phyloP scores from a whole-genome alignment of 1,284 basidiomycete genomes.

The Psilocybe mexicana region DNA sequence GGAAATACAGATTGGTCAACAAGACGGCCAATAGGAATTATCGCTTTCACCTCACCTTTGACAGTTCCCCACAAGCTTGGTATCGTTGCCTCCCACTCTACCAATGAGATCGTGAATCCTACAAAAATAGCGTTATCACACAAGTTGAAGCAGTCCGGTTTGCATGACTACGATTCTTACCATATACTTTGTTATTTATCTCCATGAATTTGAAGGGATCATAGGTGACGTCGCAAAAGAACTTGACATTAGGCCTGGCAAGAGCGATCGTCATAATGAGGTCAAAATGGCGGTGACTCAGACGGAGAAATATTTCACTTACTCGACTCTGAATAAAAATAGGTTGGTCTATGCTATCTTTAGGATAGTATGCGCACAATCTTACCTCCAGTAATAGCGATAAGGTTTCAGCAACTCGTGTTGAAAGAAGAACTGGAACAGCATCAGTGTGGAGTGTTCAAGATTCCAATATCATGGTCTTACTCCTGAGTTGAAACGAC shows the following conservation, averaged over 20 bases:
- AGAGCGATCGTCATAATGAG: conserved; percentile 5
- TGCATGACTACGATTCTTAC: conserved; percentile 30
- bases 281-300: no score
- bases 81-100: conserved; percentile 80
- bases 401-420: conserved; percentile 73
- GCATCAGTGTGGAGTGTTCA: not conserved
- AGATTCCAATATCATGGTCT: conserved; percentile 29
- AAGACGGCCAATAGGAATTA: not conserved
- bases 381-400: conserved; percentile 86
- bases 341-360: not conserved
- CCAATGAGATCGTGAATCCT: conserved; percentile 80
- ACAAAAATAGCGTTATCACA: not conserved
- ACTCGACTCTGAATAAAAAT: conserved; percentile 37
- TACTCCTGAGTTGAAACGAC: conserved; percentile 84
- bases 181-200: conserved; percentile 73
- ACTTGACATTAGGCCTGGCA: conserved; percentile 67
- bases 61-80: conserved; percentile 74
- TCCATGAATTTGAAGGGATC: conserved; percentile 85
- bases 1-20: not conserved
- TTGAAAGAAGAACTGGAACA: conserved; percentile 70
- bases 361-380: not conserved
- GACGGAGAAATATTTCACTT: conserved; percentile 12
- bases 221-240: conserved; percentile 75
- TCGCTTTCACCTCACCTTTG: conserved; percentile 45
- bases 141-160: not conserved